A percentile compares a stretch with the other conserved stretches of the same genome.
Conservation (phyloP, 306 rosid species). For the Bauhinia variegata region DNA sequence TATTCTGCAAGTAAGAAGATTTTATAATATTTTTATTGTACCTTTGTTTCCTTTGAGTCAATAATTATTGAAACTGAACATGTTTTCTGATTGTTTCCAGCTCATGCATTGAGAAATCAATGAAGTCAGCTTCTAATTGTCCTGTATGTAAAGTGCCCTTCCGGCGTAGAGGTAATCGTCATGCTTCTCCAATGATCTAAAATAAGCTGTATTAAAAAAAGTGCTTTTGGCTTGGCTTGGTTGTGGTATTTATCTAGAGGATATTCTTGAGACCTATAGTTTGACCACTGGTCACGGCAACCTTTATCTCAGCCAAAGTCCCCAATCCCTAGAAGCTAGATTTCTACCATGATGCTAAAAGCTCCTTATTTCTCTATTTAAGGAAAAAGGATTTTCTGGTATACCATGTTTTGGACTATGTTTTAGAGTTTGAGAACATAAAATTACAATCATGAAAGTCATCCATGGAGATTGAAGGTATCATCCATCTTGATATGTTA, state of each 20-base stretch:
- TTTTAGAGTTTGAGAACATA: not conserved
- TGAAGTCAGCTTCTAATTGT: slow-evolving; percentile 74
- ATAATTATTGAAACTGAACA: not conserved
- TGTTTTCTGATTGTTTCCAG: slow-evolving; percentile 46
- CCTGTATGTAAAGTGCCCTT: slow-evolving; percentile 90
- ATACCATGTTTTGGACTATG: too few relatives aligned
- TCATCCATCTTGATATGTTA: not conserved
- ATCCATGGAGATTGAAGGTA: not conserved
- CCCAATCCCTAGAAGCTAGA: too few relatives aligned
- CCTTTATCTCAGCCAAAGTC: too few relatives aligned
- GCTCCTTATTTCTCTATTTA: too few relatives aligned
- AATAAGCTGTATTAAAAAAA: not conserved
- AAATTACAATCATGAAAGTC: not conserved
- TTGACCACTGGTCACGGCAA: too few relatives aligned
- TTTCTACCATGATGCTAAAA: too few relatives aligned
- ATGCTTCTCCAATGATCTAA: not conserved
- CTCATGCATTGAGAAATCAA: slow-evolving; percentile 65
- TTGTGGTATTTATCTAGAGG: not conserved
- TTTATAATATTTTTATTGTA: not conserved
- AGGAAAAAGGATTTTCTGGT: too few relatives aligned
- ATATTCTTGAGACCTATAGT: not conserved
- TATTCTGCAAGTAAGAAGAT: slow-evolving; percentile 76
- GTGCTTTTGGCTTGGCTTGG: too few relatives aligned
- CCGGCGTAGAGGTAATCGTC: slow-evolving; percentile 69
- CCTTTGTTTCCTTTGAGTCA: not conserved